Conservation (phyloP, 495 filamentous ascomycete genomes). For the Zalerion maritima region DNA sequence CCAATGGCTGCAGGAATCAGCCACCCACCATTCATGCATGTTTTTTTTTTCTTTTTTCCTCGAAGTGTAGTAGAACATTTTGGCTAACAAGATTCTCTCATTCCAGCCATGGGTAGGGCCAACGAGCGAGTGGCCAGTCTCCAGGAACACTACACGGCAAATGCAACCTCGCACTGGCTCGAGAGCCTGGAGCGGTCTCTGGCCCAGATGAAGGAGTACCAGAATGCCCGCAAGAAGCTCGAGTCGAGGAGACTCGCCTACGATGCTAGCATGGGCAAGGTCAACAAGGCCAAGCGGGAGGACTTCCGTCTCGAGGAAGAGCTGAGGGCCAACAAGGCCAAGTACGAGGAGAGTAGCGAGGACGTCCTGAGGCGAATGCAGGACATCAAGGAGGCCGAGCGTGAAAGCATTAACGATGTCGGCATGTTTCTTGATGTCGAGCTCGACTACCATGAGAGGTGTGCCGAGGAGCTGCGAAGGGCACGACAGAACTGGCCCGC, state of each 20-base stretch:
- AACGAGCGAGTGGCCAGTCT: conserved; percentile 80
- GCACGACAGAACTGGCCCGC: conserved; percentile 33
- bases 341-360: conserved; percentile 91
- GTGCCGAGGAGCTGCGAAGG: conserved; percentile 52
- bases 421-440: conserved; percentile 77
- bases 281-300: conserved; percentile 87
- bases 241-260: conserved; percentile 83
- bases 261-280: conserved; percentile 78
- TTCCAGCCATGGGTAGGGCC: conserved; percentile 56
- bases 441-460: conserved; percentile 80
- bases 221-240: conserved; percentile 88
- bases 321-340: conserved; percentile 77
- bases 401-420: conserved; percentile 69
- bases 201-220: conserved; percentile 95
- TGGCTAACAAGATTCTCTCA: conserved; percentile 1
- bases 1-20: too few species aligned
- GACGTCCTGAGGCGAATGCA: conserved; percentile 90
- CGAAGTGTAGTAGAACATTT: neutral
- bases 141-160: conserved; percentile 70
- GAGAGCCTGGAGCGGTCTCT: conserved; percentile 81
- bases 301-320: conserved; percentile 92
- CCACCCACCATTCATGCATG: too few species aligned
- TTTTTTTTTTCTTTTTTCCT: neutral
- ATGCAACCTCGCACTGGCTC: conserved; percentile 79
- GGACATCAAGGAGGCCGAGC: conserved; percentile 87